Base-by-base conservation (phyloP, 2,329 filamentous ascomycete species). In the Sclerotinia nivalis region DNA sequence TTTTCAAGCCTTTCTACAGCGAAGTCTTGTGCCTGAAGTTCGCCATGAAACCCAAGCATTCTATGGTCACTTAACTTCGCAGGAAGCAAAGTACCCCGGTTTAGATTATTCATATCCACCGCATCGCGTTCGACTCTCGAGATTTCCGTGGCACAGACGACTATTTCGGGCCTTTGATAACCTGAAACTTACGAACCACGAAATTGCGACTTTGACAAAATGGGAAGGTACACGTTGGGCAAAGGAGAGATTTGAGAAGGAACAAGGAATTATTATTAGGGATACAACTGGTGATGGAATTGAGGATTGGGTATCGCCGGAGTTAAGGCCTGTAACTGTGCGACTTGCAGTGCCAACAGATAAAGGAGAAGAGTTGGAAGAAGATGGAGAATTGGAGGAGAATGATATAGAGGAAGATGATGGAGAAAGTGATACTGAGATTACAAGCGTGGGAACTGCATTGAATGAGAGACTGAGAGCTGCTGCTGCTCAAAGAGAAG, bases 171-270 rank as follows among this genome's bases (percentile, higher is more conserved):
- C 91, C 40, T 93, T 95, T 76, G 90, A 93, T 79, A 82, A 80
- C 37, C 84, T 94, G 34, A 85, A 84, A 56, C 83, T 94, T 52
- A 95, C 91, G 10, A 82, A 87, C 70, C 82, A 83, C 75, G 91
- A 95, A 78, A 92, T 95, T 74, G 84, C 87, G 68, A 83, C 84
- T 62, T 83, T 94, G 77, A 93, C 91, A 70, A 90, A 91, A 77
- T 95, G 91, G 91, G 91, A 94, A 81, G 91, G 91, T 70, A 94
- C 91, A 13, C 88, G 89, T 72, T 94, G 91, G 91, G 92, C 92
- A 72, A 90, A 93, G 77, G 90, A 93, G 77, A 87, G 91, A 68
- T 95, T 89, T 77, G 91, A 95, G 82, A 85, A 86, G 70, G 91
- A 94, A 77, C 90, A 93, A 76, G 88, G 88, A 47, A 85, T 91